phyloP scores from a whole-genome alignment of 2,329 filamentous ascomycete species.

The Knoxdaviesia proteae region DNA sequence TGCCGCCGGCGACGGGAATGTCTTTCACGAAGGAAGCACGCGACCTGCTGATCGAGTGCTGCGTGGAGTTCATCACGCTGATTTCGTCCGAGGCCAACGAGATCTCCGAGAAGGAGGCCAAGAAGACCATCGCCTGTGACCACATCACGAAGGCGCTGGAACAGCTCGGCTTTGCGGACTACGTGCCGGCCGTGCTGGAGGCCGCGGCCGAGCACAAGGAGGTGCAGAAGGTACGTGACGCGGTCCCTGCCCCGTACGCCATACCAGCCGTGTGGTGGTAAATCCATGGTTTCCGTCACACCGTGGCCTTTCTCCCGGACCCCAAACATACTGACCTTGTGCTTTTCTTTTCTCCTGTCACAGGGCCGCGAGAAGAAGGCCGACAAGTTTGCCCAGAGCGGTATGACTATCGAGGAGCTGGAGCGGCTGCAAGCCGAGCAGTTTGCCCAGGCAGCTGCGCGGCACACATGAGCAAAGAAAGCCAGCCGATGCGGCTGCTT shows the following conservation, averaged over 20 bases:
- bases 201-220: constrained; percentile 86
- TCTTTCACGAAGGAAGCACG: constrained; percentile 89
- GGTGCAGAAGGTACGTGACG: constrained; percentile 52
- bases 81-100: constrained; percentile 98
- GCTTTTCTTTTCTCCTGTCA: constrained; percentile 3
- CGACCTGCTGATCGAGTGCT: constrained; percentile 92
- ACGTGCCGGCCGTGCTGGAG: constrained; percentile 69
- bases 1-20: constrained; percentile 53
- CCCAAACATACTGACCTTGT: neutral
- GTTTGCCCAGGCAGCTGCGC: constrained; percentile 49
- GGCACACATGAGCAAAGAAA: constrained; percentile 4
- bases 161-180: constrained; percentile 80
- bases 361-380: constrained; percentile 91
- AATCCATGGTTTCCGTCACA: constrained; percentile 34
- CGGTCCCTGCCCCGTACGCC: too few species aligned
- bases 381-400: constrained; percentile 90
- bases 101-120: constrained; percentile 94
- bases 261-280: constrained; percentile 6
- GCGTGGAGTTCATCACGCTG: constrained; percentile 95
- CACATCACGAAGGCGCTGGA: constrained; percentile 91
- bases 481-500: neutral
- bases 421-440: constrained; percentile 77
- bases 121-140: constrained; percentile 97
- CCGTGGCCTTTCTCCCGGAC: too few species aligned
- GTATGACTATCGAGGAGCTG: constrained; percentile 76